Percentiles rank a stretch among this genome's conserved stretches.
These are phyloP conservation scores for Multifurca ochricompacta DNA, from an alignment of 768 basidiomycete species.

Conservation along the genomic window DNA sequence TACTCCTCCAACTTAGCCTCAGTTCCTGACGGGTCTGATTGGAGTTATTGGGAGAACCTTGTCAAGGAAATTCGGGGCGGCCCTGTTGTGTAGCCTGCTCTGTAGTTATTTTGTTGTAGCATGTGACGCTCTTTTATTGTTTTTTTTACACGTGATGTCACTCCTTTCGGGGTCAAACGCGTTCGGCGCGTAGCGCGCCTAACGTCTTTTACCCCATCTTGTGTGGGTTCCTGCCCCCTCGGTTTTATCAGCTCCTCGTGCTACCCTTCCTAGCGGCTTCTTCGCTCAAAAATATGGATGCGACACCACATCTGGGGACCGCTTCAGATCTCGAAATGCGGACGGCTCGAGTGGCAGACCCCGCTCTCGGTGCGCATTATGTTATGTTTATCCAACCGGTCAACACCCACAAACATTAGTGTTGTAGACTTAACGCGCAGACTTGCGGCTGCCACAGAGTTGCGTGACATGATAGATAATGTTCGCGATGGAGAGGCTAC, in stretches of 20 bases:
- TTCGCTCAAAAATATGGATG: constrained; percentile 32
- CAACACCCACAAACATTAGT: not conserved
- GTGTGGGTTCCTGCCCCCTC: not conserved
- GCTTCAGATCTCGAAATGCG: constrained; percentile 61
- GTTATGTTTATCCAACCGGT: constrained; percentile 2
- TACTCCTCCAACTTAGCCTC: not conserved
- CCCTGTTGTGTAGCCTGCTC: constrained; percentile 7
- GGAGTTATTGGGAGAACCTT: constrained; percentile 21
- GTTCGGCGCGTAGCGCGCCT: not conserved
- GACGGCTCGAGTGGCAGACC: constrained; percentile 68
- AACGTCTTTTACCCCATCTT: constrained; percentile 1
- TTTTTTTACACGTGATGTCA: constrained; percentile 9
- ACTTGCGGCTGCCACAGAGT: constrained; percentile 62
- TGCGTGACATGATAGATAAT: constrained; percentile 75
- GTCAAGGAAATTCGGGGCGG: constrained; percentile 22
- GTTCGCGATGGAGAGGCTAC: constrained; percentile 67
- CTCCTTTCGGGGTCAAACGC: constrained; percentile 15
- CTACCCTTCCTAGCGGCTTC: not conserved
- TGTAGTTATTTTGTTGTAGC: not conserved
- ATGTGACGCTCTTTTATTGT: not conserved
- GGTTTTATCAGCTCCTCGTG: not conserved
- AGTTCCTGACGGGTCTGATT: constrained; percentile 17
- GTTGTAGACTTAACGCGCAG: constrained; percentile 61
- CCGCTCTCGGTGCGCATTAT: constrained; percentile 49
- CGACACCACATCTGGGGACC: constrained; percentile 36